Conservation (phyloP, 2,329 filamentous ascomycete genomes). For the Alternaria triticina region DNA sequence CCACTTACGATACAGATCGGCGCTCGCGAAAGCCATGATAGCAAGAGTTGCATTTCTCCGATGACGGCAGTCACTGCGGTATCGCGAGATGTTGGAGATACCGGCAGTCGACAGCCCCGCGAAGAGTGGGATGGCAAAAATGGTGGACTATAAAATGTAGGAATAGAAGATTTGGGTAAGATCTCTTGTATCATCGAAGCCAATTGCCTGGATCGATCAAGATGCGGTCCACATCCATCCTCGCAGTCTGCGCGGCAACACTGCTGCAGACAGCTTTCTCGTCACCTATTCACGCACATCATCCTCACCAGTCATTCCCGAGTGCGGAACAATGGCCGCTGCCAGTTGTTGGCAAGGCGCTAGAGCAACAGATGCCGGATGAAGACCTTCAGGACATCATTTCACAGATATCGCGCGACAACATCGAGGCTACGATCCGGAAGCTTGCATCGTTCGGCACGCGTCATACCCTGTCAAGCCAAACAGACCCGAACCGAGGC, state of each 20-base stretch:
- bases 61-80: constrained; percentile 14
- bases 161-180: background rate
- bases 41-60: background rate
- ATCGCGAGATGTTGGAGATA: constrained; percentile 13
- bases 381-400: constrained; percentile 47
- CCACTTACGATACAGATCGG: constrained; percentile 21
- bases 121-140: constrained; percentile 12
- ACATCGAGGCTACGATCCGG: constrained; percentile 56
- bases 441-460: constrained; percentile 62
- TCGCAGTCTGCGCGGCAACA: constrained; percentile 7
- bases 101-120: constrained; percentile 8
- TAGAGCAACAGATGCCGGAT: constrained; percentile 48
- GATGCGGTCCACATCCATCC: constrained; percentile 17
- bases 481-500: constrained; percentile 56
- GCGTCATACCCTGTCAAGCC: constrained; percentile 59
- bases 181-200: background rate
- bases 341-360: constrained; percentile 33
- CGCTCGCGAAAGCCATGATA: constrained; percentile 6
- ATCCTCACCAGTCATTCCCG: constrained; percentile 16
- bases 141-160: background rate
- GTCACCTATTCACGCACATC: constrained; percentile 20
- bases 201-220: background rate
- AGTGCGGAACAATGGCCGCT: constrained; percentile 45
- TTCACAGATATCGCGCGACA: constrained; percentile 45
- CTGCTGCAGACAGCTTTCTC: constrained; percentile 11